Evolutionary conservation across 345 rosid species (phyloP), one percentile per base, ranked within the genome.

Genomic region (Populus pruinosa): DNA sequence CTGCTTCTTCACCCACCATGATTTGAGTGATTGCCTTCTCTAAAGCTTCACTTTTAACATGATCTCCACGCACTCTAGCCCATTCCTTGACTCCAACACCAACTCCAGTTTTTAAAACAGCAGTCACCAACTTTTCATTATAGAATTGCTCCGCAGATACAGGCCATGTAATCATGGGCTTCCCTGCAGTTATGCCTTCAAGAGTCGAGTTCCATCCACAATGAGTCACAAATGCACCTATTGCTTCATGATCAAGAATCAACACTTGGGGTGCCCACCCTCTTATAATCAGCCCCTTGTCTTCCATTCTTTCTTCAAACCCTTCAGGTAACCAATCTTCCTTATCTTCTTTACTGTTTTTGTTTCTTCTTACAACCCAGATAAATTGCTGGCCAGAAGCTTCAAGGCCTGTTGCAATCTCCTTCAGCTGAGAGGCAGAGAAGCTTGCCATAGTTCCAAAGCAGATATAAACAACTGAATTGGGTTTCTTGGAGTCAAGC

Each of bases 161-260:
- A 0, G 86, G 88, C 91, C 88, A 83, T 4, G 89, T 88, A 23
- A 75, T 82, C 89, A 86, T 82, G 31, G 88, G 84, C 49, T 67
- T 67, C 5, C 88, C 89, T 0, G 88, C 79, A 0, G 81, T 25
- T 23, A 86, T 5, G 2, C 72, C 82, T 27, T 88, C 88, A 0
- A 85, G 72, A 5, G 72, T 77, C 9, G 88, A 86, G 75, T 82
- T 85, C 86, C 90, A 83, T 23, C 87, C 85, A 16, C 87, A 85
- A 61, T 85, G 90, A 14, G 86, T 87, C 76, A 87, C 67, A 39
- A 87, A 82, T 36, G 81, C 87, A 0, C 85, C 85, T 5, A 66
- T 39, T 3, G 88, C 88, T 47, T 78, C 74, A 50, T 87, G 85
- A 4, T 84, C 84, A 10, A 86, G 86, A 27, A 86, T 86, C 69